Evolutionary conservation across 2,329 filamentous ascomycete species (phyloP), one percentile per base, ranked within the genome.

Genomic region (Ceratocystis ficicola): DNA sequence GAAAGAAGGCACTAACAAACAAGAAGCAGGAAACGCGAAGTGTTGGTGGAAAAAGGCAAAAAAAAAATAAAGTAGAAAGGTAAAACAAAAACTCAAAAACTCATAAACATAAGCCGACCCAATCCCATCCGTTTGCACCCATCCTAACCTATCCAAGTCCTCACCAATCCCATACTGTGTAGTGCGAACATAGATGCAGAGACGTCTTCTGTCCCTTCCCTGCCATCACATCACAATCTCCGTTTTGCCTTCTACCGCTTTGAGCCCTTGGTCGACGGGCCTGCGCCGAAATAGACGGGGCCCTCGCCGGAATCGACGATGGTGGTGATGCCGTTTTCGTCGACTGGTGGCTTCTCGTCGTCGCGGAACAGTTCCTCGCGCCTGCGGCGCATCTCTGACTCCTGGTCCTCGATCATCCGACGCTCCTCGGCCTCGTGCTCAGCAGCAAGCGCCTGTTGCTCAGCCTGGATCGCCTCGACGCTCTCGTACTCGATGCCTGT

Each of bases 391-490:
- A 77, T 78, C 62, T 77, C 74, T 70, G 80, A 79, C 20, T 76
- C 78, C 70, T 77, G 77, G 70, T 80, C 78, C 70, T 79, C 79
- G 44, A 74, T 75, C 64, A 75, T 71, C 63, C 73, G 75, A 69
- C 75, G 76, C 70, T 76, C 73, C 70, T 77, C 76, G 0, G 76
- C 76, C 70, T 79, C 77, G 62, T 78, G 79, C 63, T 76, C 74
- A 70, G 78, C 77, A 68, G 77, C 75, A 44, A 75, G 74, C 68
- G 75, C 76, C 67, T 76, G 78, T 71, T 80, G 79, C 72, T 85
- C 83, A 8, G 79, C 81, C 70, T 82, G 76, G 69, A 85, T 82
- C 62, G 75, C 77, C 71, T 80, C 82, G 22, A 84, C 79, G 52
- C 79, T 76, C 70, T 82, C 80, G 70, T 83, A 82, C 73, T 81